Percentiles rank a stretch among this genome's conserved stretches.
Conservation (phyloP, 2,329 filamentous ascomycete species). For the Exophiala sp. region DNA sequence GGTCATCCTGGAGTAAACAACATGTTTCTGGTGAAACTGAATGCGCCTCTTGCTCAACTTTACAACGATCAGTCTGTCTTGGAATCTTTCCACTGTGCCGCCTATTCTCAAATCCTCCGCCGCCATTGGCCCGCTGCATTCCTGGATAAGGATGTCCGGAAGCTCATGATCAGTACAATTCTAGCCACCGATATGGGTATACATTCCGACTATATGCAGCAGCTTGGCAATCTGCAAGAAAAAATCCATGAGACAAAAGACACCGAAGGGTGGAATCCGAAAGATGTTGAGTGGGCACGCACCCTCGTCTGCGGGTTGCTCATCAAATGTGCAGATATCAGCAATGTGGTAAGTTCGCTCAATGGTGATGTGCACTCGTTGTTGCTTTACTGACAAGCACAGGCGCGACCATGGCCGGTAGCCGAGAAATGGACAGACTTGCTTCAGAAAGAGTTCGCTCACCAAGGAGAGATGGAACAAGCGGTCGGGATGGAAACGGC, state of each 20-base stretch:
- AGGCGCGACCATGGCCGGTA: conserved; percentile 79
- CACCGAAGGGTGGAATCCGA: conserved; percentile 69
- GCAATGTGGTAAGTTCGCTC: conserved; percentile 75
- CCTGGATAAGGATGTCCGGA: conserved; percentile 73
- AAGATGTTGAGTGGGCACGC: conserved; percentile 71
- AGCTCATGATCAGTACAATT: conserved; percentile 95
- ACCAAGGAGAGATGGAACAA: conserved; percentile 86
- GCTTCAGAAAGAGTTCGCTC: conserved; percentile 90
- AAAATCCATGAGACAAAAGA: conserved; percentile 66
- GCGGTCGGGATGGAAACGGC: conserved; percentile 85
- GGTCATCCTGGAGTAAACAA: conserved; percentile 98
- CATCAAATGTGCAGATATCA: conserved; percentile 98
- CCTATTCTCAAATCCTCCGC: conserved; percentile 91
- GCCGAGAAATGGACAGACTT: conserved; percentile 89
- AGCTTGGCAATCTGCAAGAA: conserved; percentile 73
- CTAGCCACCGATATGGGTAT: conserved; percentile 95
- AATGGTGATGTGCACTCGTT: background rate
- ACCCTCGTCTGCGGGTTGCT: conserved; percentile 82
- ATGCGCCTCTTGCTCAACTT: conserved; percentile 86
- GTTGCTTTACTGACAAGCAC: conserved; percentile 8
- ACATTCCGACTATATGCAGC: conserved; percentile 95
- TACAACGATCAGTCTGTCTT: conserved; percentile 97
- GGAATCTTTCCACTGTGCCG: conserved; percentile 95
- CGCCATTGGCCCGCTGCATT: conserved; percentile 87
- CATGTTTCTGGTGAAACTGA: conserved; percentile 86